Conservation (phyloP, 1,139 yeast species). For the Geotrichum macrosporum region DNA sequence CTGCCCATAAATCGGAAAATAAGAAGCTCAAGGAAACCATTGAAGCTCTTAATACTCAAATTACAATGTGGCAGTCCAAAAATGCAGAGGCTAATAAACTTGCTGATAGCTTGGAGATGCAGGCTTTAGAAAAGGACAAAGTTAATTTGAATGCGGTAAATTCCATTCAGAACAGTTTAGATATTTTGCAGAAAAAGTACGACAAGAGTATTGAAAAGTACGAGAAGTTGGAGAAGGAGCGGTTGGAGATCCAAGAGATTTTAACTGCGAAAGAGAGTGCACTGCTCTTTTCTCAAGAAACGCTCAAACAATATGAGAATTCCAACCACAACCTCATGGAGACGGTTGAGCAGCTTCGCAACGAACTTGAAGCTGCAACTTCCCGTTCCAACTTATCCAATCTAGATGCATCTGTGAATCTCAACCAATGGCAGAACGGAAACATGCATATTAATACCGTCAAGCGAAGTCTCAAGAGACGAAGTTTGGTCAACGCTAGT, state of each 20-base stretch:
- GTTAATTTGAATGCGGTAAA: constrained; percentile 52
- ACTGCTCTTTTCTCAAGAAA: constrained; percentile 32
- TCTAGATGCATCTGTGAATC: constrained; percentile 12
- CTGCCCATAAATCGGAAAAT: constrained; percentile 75
- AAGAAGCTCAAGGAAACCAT: constrained; percentile 64
- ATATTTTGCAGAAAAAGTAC: constrained; percentile 50
- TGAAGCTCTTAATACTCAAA: constrained; percentile 43
- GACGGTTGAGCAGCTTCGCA: constrained; percentile 65
- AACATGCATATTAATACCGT: constrained; percentile 25
- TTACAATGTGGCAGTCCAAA: constrained; percentile 36
- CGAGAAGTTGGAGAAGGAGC: constrained; percentile 60
- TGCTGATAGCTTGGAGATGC: constrained; percentile 41
- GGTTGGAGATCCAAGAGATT: constrained; percentile 55
- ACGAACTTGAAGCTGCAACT: constrained; percentile 48
- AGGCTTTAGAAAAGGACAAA: constrained; percentile 55
- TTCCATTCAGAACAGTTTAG: constrained; percentile 46
- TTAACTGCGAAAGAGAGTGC: constrained; percentile 60
- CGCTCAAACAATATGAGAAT: constrained; percentile 33
- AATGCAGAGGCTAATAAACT: constrained; percentile 33
- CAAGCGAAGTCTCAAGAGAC: constrained; percentile 35
- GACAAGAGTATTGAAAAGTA: constrained; percentile 59
- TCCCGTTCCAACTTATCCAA: constrained; percentile 10
- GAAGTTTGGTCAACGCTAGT: constrained; percentile 30
- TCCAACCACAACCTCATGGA: constrained; percentile 46
- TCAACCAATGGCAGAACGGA: constrained; percentile 24